Evolutionary conservation across 2,329 filamentous ascomycete species (phyloP).

Genomic region (Phaeosphaeriaceae sp.): DNA sequence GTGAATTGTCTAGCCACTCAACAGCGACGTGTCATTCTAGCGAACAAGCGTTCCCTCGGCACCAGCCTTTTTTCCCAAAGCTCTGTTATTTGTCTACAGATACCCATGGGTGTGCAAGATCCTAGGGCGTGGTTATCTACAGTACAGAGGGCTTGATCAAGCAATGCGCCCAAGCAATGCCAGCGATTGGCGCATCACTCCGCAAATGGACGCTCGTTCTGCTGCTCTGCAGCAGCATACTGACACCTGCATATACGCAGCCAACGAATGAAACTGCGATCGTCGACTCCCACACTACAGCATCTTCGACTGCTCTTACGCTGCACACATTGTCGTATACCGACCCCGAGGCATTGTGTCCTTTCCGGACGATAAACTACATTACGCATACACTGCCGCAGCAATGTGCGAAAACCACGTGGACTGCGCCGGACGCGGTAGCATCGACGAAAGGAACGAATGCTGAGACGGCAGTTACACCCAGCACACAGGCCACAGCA

Average conservation of each 20-base stretch:
- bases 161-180: slow-evolving; percentile 49
- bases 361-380: slow-evolving; percentile 74
- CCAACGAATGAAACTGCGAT: slow-evolving; percentile 41
- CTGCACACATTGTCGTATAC: slow-evolving; percentile 20
- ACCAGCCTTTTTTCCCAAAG: slow-evolving; percentile 2
- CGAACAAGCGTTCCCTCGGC: slow-evolving; percentile 28
- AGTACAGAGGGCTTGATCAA: slow-evolving; percentile 34
- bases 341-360: slow-evolving; percentile 52
- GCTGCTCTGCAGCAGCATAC: slow-evolving; percentile 39
- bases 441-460: slow-evolving; percentile 16
- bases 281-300: slow-evolving; percentile 29
- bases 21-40: slow-evolving; percentile 16
- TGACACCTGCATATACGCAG: slow-evolving; percentile 32
- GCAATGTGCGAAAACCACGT: slow-evolving; percentile 73
- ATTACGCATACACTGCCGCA: slow-evolving; percentile 79
- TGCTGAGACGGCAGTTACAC: slow-evolving; percentile 14
- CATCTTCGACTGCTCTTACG: slow-evolving; percentile 30
- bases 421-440: slow-evolving; percentile 45
- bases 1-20: slow-evolving; percentile 19
- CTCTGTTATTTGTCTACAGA: slow-evolving; percentile 12
- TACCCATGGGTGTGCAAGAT: slow-evolving; percentile 18
- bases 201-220: slow-evolving; percentile 45
- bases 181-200: slow-evolving; percentile 46
- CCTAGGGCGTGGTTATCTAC: slow-evolving; percentile 22
- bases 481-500: slow-evolving; percentile 17